phyloP scores from a whole-genome alignment of 2,329 filamentous ascomycete species.

The Seiridium unicorne region DNA sequence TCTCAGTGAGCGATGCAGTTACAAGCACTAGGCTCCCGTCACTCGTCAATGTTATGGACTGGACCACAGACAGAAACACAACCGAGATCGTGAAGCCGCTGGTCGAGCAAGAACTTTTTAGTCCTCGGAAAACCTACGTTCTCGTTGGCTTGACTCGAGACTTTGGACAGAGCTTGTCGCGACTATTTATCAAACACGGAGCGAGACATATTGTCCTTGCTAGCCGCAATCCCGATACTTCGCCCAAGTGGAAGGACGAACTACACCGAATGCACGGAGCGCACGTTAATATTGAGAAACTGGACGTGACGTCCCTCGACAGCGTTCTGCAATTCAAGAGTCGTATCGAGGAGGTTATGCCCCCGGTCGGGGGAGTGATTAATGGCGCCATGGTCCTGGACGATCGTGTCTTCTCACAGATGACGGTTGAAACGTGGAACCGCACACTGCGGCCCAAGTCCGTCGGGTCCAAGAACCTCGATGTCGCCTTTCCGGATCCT shows the following conservation, averaged over 20 bases:
- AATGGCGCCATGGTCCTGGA: conserved; percentile 46
- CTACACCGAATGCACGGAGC: conserved; percentile 20
- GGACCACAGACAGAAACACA: conserved; percentile 32
- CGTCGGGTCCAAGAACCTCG: conserved; percentile 36
- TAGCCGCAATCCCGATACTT: conserved; percentile 33
- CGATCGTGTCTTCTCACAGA: conserved; percentile 39
- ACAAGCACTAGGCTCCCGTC: neutral
- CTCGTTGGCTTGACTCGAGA: conserved; percentile 41
- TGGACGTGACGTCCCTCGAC: conserved; percentile 23
- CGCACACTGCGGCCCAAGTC: conserved; percentile 40
- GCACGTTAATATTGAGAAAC: conserved; percentile 19
- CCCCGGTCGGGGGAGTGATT: conserved; percentile 35
- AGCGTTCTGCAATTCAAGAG: conserved; percentile 26
- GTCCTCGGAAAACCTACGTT: conserved; percentile 34
- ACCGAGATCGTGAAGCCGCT: conserved; percentile 21
- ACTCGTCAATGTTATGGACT: conserved; percentile 35
- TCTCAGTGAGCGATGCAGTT: conserved; percentile 17
- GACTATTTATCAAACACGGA: conserved; percentile 34
- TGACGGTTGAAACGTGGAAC: conserved; percentile 34
- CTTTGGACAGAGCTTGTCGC: conserved; percentile 41
- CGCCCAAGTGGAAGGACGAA: conserved; percentile 30
- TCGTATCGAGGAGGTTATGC: conserved; percentile 18
- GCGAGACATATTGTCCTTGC: conserved; percentile 37
- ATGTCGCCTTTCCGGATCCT: conserved; percentile 28
- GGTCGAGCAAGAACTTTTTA: conserved; percentile 23